Evolutionary conservation across 768 basidiomycete genomes (phyloP).

Genomic region (Leccinum ochraceum): DNA sequence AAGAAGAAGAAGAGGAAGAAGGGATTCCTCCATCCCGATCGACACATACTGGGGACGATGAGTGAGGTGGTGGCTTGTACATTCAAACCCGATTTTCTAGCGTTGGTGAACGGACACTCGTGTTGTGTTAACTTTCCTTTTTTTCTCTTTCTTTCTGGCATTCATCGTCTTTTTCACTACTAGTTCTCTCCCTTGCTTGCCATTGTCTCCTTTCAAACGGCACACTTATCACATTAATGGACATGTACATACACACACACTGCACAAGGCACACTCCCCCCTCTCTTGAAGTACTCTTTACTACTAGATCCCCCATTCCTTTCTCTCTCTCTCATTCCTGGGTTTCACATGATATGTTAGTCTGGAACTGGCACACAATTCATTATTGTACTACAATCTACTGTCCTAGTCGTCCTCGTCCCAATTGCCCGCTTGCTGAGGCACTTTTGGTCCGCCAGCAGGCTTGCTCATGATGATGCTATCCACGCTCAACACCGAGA

Average conservation of each 20-base stretch:
- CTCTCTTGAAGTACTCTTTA: slow-evolving; percentile 5
- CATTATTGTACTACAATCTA: slow-evolving; percentile 32
- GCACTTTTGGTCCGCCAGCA: slow-evolving; percentile 86
- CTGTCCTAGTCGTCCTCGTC: slow-evolving; percentile 61
- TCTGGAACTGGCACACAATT: slow-evolving; percentile 25
- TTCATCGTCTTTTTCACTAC: not conserved
- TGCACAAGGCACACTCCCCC: slow-evolving; percentile 3
- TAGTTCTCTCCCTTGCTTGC: not conserved
- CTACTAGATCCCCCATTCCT: slow-evolving; percentile 4
- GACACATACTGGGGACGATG: slow-evolving; percentile 25
- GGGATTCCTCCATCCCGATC: slow-evolving; percentile 32
- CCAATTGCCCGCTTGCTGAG: slow-evolving; percentile 87
- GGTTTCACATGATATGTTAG: slow-evolving; percentile 11
- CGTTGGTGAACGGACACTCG: slow-evolving; percentile 20
- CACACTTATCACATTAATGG: slow-evolving; percentile 32
- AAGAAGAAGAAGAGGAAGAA: slow-evolving; percentile 57
- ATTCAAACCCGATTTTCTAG: slow-evolving; percentile 10
- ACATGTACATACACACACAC: slow-evolving; percentile 28
- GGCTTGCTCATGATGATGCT: slow-evolving; percentile 97
- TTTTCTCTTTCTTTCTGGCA: slow-evolving; percentile 2
- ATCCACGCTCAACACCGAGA: slow-evolving; percentile 91
- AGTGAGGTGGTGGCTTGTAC: slow-evolving; percentile 17
- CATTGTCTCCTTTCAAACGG: slow-evolving; percentile 13
- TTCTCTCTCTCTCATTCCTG: not conserved
- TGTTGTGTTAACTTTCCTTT: slow-evolving; percentile 26